A percentile compares a stretch with the other conserved stretches of the same genome.
Conservation (phyloP, 2,329 filamentous ascomycete species). For the Orbilia brochopaga region DNA sequence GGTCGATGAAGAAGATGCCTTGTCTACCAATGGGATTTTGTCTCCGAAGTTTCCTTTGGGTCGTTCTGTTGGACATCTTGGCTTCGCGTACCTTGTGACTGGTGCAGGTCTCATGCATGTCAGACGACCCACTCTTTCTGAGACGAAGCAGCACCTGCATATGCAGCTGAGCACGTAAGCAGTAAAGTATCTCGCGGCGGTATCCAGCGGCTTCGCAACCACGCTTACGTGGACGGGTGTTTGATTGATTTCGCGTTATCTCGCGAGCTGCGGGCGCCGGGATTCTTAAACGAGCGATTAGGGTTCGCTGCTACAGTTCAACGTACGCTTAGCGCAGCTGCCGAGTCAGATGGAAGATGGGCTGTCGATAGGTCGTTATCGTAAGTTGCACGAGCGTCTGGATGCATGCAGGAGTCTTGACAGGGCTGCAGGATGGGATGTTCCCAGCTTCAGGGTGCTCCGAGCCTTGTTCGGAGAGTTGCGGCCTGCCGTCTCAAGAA, state of each 20-base stretch:
- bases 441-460: constrained; percentile 16
- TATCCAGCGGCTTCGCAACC: background rate
- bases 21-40: too few species aligned
- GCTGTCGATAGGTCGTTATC: constrained; percentile 5
- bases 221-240: constrained; percentile 5
- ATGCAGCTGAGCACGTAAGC: too few species aligned
- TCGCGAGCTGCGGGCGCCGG: constrained; percentile 6
- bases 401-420: background rate
- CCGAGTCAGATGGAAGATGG: background rate
- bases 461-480: constrained; percentile 2
- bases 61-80: too few species aligned
- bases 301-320: background rate
- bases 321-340: background rate
- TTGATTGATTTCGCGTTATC: too few species aligned
- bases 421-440: constrained; percentile 13
- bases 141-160: too few species aligned
- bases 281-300: constrained; percentile 31
- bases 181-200: too few species aligned
- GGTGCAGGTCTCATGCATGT: too few species aligned
- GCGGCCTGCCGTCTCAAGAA: constrained; percentile 38
- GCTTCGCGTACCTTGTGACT: too few species aligned
- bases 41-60: too few species aligned
- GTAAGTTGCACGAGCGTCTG: constrained; percentile 1
- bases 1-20: too few species aligned
- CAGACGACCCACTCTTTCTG: too few species aligned